phyloP scores from a whole-genome alignment of 306 rosid species.

The Trifolium pratense region DNA sequence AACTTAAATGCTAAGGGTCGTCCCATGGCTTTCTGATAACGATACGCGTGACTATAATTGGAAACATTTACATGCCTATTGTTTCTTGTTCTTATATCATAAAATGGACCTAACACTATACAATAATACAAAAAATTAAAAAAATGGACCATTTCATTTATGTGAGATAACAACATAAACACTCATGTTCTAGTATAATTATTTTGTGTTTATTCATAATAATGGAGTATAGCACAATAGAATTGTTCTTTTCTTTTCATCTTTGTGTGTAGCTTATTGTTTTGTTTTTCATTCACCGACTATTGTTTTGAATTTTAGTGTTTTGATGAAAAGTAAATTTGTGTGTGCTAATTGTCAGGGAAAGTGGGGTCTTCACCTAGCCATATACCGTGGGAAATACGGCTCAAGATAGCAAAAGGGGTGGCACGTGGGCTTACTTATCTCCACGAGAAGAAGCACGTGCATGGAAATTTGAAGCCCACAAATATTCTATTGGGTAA shows the following conservation, averaged over 20 bases:
- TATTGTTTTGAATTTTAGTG: background rate
- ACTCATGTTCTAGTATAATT: background rate
- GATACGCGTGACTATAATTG: constrained; percentile 40
- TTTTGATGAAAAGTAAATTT: background rate
- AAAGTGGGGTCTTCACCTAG: constrained; percentile 95
- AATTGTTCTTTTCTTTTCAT: background rate
- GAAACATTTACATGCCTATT: constrained; percentile 21
- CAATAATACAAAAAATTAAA: too few relatives aligned
- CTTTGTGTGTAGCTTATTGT: background rate
- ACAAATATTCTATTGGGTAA: constrained; percentile 74
- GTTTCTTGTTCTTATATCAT: background rate
- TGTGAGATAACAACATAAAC: background rate
- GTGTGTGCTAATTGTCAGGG: constrained; percentile 54
- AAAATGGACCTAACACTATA: too few relatives aligned
- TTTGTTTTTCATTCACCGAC: constrained; percentile 23
- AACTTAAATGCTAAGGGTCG: background rate
- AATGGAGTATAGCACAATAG: background rate
- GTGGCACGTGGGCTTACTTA: constrained; percentile 90
- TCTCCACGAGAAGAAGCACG: constrained; percentile 97
- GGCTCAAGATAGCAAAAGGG: constrained; percentile 88
- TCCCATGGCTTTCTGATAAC: constrained; percentile 33
- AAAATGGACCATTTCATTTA: constrained; percentile 18
- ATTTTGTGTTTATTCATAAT: background rate
- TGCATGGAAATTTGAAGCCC: constrained; percentile 92
- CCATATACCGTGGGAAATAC: constrained; percentile 88